Evolutionary conservation across 1,284 basidiomycete species (phyloP), one percentile per base, ranked within the genome.

Genomic region (Polyporus tsugae): DNA sequence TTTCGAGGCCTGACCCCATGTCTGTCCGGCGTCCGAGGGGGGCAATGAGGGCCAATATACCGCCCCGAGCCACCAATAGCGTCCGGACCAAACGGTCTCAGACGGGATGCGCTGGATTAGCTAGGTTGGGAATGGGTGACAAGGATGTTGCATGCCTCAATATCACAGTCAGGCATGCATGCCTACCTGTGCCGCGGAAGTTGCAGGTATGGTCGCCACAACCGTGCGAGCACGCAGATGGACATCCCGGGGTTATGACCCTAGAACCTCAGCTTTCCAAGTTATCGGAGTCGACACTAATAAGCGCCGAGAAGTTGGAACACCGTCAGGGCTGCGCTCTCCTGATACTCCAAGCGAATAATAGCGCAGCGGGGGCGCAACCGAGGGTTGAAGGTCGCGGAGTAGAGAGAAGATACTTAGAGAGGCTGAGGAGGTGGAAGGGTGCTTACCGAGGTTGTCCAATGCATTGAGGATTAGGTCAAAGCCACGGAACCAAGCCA

Each of bases 391-490:
- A 22, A 13, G 15, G 38, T 25, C 15, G n/a, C 29, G 33, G n/a
- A 36, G 33, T 13, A 29, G 35, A 13, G 35, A 60, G 6, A 25
- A 42, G n/a, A 11, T 2, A 15, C 22, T n/a, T 36, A 60, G 35
- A 53, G 33, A 39, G 29, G 46, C 22, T 4, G 52, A 55, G 22
- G 17, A 25, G 33, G 60, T 44, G 17, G 64, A 52, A 41, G 17
- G 19, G 10, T 46, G 66, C 89, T 74, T 68, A 95, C 95, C 95
- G 36, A 97, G 87, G 78, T 99, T 99, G 81, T 99, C 98, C 62
- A 99, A 84, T 1, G 98, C 98, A 77, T 98, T 99, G 75, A 99
- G 85, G 39, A 99, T 96, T 62, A 99, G 89, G 75, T 97, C 95
- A 75, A 99, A 99, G 17, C 87, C 82, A 74, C 88, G 85, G 80